Conservation (phyloP, 2,329 filamentous ascomycete species). For the Ambrosiella xylebori region DNA sequence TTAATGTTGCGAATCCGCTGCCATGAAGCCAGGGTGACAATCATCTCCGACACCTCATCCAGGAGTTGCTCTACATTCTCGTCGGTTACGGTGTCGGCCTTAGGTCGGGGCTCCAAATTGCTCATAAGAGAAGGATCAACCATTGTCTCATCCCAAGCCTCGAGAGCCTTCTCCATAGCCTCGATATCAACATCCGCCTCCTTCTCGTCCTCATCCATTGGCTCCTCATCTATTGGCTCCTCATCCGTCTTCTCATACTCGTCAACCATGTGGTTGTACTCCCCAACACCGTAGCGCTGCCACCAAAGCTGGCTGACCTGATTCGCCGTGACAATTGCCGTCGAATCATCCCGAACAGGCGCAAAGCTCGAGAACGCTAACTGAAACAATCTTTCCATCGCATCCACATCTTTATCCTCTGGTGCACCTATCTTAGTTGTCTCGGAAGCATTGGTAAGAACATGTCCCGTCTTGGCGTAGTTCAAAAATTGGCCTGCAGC, state of each 20-base stretch:
- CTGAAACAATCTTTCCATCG: conserved; percentile 58
- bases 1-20: conserved; percentile 63
- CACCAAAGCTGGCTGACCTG: conserved; percentile 59
- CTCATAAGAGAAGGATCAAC: conserved; percentile 42
- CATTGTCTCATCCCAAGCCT: conserved; percentile 38
- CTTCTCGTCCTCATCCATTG: conserved; percentile 23
- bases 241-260: conserved; percentile 23
- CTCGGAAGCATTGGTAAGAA: conserved; percentile 29
- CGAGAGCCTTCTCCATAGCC: conserved; percentile 35
- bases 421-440: conserved; percentile 43
- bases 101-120: conserved; percentile 31
- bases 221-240: conserved; percentile 19
- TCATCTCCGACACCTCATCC: conserved; percentile 55
- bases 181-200: conserved; percentile 32
- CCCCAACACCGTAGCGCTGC: conserved; percentile 50
- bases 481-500: conserved; percentile 54
- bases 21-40: conserved; percentile 60
- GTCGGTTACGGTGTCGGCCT: conserved; percentile 36
- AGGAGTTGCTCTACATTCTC: conserved; percentile 55
- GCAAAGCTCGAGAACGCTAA: conserved; percentile 69
- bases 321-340: conserved; percentile 50
- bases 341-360: conserved; percentile 55
- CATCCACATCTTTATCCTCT: conserved; percentile 42
- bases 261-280: conserved; percentile 48
- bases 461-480: conserved; percentile 35